These are phyloP conservation scores for Austroboletus olivaceoglutinosus DNA, from an alignment of 1,284 basidiomycete species.

Conservation along the genomic window DNA sequence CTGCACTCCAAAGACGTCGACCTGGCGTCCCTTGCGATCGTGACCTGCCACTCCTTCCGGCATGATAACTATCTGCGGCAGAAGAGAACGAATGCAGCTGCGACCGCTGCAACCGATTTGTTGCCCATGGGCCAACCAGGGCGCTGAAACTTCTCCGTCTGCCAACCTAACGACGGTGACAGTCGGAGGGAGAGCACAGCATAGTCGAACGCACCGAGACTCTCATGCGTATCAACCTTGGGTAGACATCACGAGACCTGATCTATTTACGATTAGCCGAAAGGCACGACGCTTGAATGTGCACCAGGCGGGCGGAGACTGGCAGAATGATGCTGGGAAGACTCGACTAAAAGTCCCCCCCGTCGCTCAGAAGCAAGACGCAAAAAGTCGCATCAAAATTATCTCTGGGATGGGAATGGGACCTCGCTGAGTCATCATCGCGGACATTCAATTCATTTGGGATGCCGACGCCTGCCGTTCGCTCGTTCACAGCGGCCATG, in stretches of 20 bases:
- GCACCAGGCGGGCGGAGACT: neutral
- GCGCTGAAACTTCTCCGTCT: neutral
- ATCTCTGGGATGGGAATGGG: conserved; percentile 1
- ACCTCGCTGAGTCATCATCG: conserved; percentile 22
- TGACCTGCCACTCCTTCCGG: too few relatives aligned
- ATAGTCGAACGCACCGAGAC: neutral
- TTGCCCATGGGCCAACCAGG: neutral
- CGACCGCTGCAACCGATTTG: neutral
- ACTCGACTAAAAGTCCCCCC: neutral
- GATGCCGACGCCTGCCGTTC: conserved; percentile 18
- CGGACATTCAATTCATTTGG: conserved; percentile 19
- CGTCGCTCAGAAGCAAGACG: neutral
- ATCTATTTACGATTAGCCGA: neutral
- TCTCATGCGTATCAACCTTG: too few relatives aligned
- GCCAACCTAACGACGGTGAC: neutral
- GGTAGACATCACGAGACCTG: neutral
- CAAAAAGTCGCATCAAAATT: neutral
- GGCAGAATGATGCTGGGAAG: conserved; percentile 9
- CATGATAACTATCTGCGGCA: neutral
- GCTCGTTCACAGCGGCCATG: conserved; percentile 17
- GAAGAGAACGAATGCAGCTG: neutral
- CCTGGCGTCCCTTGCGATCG: too few relatives aligned
- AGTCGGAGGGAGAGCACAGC: neutral
- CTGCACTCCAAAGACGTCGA: neutral
- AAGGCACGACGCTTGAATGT: neutral